phyloP scores from a whole-genome alignment of 2,329 filamentous ascomycete species.

The Neofusicoccum sp. region DNA sequence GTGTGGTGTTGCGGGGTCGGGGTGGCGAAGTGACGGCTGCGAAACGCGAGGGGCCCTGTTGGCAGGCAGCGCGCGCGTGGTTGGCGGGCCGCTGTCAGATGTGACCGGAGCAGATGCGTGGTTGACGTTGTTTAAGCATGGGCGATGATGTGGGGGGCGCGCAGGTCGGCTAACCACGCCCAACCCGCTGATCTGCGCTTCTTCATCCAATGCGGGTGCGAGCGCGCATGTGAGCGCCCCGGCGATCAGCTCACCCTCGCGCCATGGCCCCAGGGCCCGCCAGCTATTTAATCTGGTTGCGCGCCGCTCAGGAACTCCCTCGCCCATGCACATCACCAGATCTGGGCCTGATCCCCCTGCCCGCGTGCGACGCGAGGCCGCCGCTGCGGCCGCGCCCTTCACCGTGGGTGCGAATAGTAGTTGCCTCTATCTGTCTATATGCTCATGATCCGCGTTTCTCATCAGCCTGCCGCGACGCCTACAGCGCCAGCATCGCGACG shows the following conservation, averaged over 20 bases:
- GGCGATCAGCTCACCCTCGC: constrained; percentile 14
- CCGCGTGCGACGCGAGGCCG: constrained; percentile 16
- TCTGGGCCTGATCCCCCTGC: constrained; percentile 15
- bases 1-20: constrained; percentile 19
- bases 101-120: constrained; percentile 14
- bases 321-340: constrained; percentile 9
- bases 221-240: not conserved
- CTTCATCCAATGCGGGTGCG: constrained; percentile 9
- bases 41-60: not conserved
- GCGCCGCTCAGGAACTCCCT: not conserved
- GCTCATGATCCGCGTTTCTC: constrained; percentile 7
- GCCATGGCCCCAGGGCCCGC: constrained; percentile 7
- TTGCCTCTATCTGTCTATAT: constrained; percentile 8
- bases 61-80: not conserved
- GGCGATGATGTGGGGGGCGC: constrained; percentile 21
- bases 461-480: constrained; percentile 18
- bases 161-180: constrained; percentile 13
- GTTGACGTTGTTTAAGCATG: constrained; percentile 21
- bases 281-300: not conserved
- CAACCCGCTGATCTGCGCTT: constrained; percentile 12
- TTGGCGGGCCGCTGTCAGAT: constrained; percentile 8
- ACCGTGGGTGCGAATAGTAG: not conserved
- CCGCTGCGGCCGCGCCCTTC: not conserved
- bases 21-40: constrained; percentile 13
- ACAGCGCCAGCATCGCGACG: constrained; percentile 44